phyloP scores from a whole-genome alignment of 2,329 filamentous ascomycete genomes.

The Phaeophleospora eucalypticola region DNA sequence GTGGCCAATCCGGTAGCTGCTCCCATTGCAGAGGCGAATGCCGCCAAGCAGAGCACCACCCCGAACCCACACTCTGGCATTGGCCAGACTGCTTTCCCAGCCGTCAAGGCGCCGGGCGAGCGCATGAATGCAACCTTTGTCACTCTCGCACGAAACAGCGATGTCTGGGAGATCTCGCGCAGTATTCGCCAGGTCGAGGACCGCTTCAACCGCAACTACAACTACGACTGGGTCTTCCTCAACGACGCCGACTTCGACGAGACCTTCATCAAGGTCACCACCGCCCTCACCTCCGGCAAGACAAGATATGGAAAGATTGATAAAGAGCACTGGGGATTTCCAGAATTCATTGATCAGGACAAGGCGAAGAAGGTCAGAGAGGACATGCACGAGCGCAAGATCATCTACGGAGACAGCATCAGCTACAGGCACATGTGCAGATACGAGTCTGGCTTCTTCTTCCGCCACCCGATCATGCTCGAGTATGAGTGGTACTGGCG shows the following conservation, averaged over 20 bases:
- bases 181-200: slow-evolving; percentile 97
- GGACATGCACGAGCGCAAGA: slow-evolving; percentile 89
- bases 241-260: slow-evolving; percentile 95
- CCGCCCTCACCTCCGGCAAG: slow-evolving; percentile 83
- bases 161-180: slow-evolving; percentile 93
- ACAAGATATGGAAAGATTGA: slow-evolving; percentile 88
- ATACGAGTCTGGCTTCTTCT: slow-evolving; percentile 99
- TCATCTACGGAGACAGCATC: slow-evolving; percentile 96
- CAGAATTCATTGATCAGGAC: slow-evolving; percentile 90
- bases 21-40: slow-evolving; percentile 11
- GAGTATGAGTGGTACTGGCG: slow-evolving; percentile 99
- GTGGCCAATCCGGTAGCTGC: slow-evolving; percentile 13
- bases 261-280: slow-evolving; percentile 87
- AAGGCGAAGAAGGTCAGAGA: slow-evolving; percentile 85
- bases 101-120: slow-evolving; percentile 54
- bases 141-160: slow-evolving; percentile 85
- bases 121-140: slow-evolving; percentile 98
- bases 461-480: slow-evolving; percentile 86
- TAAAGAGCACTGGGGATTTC: slow-evolving; percentile 95
- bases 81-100: slow-evolving; percentile 33
- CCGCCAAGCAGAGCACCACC: slow-evolving; percentile 21
- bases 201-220: slow-evolving; percentile 92
- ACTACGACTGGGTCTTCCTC: slow-evolving; percentile 99
- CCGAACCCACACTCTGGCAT: slow-evolving; percentile 29
- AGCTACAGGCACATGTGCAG: slow-evolving; percentile 99